These are phyloP conservation scores for Parasarocladium wereldwijsianum DNA, from an alignment of 2,329 filamentous ascomycete genomes.

Conservation along the genomic window DNA sequence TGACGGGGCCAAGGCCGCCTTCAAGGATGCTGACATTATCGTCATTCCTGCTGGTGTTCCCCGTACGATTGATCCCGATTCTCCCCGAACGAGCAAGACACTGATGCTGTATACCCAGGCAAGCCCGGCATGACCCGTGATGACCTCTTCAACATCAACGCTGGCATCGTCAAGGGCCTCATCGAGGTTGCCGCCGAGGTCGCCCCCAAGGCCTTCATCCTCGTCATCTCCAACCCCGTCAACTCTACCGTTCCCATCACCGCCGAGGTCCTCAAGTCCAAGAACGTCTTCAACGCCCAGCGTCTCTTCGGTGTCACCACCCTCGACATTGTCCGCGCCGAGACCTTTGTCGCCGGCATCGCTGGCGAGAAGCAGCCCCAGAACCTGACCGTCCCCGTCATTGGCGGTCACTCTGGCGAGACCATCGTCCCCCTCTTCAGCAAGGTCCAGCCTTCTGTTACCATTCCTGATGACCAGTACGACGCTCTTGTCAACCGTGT, in stretches of 20 bases:
- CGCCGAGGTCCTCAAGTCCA: conserved; percentile 88
- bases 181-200: conserved; percentile 78
- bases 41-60: conserved; percentile 97
- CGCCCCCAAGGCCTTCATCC: conserved; percentile 83
- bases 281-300: conserved; percentile 86
- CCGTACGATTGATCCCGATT: conserved; percentile 41
- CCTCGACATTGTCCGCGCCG: conserved; percentile 92
- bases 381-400: conserved; percentile 75
- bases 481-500: conserved; percentile 85
- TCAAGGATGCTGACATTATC: conserved; percentile 89
- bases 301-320: conserved; percentile 98
- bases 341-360: conserved; percentile 87
- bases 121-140: conserved; percentile 99
- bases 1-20: conserved; percentile 70
- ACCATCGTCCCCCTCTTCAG: conserved; percentile 98
- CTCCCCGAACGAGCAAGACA: conserved; percentile 4
- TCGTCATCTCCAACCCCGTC: conserved; percentile 98
- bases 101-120: conserved; percentile 37
- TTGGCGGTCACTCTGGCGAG: conserved; percentile 94
- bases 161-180: conserved; percentile 89
- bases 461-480: conserved; percentile 79
- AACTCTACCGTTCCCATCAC: conserved; percentile 98
- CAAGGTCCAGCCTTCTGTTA: conserved; percentile 65
- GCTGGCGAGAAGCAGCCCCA: conserved; percentile 69
- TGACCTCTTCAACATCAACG: conserved; percentile 99